Conservation (phyloP, 371 early-diverging fungal species). For the Thermomucor indicae-seudaticae region DNA sequence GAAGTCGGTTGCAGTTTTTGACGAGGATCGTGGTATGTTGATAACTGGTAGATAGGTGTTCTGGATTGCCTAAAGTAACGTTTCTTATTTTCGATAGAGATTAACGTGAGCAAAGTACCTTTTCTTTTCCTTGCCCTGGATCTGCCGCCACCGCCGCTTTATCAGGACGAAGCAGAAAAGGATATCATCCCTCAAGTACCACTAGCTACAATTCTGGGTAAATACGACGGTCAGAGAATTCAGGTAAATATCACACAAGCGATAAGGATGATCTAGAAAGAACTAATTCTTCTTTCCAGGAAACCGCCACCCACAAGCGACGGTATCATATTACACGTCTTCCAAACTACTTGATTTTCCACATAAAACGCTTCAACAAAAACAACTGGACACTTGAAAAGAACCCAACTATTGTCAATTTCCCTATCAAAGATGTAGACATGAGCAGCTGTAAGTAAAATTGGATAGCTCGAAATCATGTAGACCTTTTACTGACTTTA, state of each 20-base stretch:
- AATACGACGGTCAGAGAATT: constrained; percentile 78
- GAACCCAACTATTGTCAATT: constrained; percentile 98
- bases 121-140: constrained; percentile 90
- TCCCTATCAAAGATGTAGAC: constrained; percentile 82
- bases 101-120: constrained; percentile 50
- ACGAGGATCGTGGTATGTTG: constrained; percentile 35
- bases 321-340: constrained; percentile 71
- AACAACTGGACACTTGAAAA: constrained; percentile 87
- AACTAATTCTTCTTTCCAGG: constrained; percentile 52
- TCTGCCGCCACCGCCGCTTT: constrained; percentile 91
- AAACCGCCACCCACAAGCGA: constrained; percentile 60
- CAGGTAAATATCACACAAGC: constrained; percentile 41
- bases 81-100: constrained; percentile 26
- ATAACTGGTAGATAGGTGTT: neutral
- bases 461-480: neutral
- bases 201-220: constrained; percentile 69
- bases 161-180: constrained; percentile 83
- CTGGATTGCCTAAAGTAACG: neutral
- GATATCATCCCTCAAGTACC: constrained; percentile 94
- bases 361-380: constrained; percentile 89
- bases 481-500: neutral
- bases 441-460: constrained; percentile 65
- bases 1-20: constrained; percentile 34
- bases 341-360: constrained; percentile 87
- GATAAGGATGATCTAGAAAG: too few relatives aligned